phyloP scores from a whole-genome alignment of 2,329 filamentous ascomycete species.

The Sporothrix pallida region DNA sequence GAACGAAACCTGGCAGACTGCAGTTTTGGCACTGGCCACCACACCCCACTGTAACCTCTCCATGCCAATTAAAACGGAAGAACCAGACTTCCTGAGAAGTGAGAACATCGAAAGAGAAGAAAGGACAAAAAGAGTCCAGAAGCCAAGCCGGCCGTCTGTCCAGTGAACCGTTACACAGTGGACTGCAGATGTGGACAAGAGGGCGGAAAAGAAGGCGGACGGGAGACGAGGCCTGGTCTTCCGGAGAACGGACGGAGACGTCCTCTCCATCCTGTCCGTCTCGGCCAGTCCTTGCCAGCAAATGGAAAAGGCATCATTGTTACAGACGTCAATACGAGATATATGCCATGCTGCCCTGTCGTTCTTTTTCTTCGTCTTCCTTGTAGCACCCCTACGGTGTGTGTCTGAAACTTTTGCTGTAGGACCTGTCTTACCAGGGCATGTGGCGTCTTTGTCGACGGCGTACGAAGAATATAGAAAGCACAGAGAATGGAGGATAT shows the following conservation, averaged over 20 bases:
- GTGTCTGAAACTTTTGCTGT: constrained; percentile 23
- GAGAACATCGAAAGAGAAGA: neutral
- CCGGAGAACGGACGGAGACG: neutral
- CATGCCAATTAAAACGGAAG: constrained; percentile 17
- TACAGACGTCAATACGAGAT: neutral
- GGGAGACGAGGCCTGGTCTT: no score
- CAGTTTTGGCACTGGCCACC: neutral
- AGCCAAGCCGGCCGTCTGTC: neutral
- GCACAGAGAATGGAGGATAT: no score
- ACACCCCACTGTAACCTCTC: neutral
- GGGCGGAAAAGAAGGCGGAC: no score
- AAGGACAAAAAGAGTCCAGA: neutral
- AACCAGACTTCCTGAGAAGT: neutral
- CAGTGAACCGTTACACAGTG: neutral
- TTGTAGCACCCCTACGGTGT: neutral
- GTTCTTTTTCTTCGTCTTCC: neutral
- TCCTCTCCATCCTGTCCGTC: neutral
- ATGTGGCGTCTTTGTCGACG: constrained; percentile 4
- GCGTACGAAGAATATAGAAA: neutral
- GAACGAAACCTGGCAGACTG: constrained; percentile 4
- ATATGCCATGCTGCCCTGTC: neutral
- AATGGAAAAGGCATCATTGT: neutral
- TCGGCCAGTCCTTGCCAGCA: no score
- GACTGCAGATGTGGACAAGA: neutral
- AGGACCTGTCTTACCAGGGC: constrained; percentile 26